Base-by-base conservation (phyloP, 2,329 filamentous ascomycete species). In the Talaromyces albobiverticillius region DNA sequence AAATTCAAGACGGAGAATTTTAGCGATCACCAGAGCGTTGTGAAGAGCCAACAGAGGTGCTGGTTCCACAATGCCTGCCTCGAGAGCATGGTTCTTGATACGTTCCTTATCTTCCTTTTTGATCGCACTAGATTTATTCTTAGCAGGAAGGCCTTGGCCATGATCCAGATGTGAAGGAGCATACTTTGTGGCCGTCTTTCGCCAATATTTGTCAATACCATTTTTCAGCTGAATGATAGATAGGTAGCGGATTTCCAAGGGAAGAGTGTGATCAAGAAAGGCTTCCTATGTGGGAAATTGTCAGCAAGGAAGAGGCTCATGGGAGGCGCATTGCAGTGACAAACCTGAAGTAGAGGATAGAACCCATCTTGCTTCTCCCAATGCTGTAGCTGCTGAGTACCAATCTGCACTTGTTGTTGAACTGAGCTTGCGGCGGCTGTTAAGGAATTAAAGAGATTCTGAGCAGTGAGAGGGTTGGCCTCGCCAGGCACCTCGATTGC, bases 191-290 rank as follows among this genome's bases (percentile, higher is more conserved):
- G 89, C 84, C 31, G 88, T 89, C 67, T 80, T 90, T 67, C 94
- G 83, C 94, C 94, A 99, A 71, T 91, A 90, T 68, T 88, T 91
- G 69, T 97, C 93, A 71, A 97, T 92, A 53, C 92, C 94, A 70
- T 97, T 96, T 70, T 97, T 97, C 51, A 99, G 80, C 68, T 96
- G 89, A 61, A 97, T 96, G 55, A 97, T 84, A 52, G 93, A 89
- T 10, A 96, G 85, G 65, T 95, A 91, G 57, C 94, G 88, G 51
- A 93, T 82, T 64, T 95, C 86, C 55, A 83, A 74, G 1, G 90
- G 88, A 1, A 95, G 76, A 2, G 84, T 84, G 57, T 84, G 85
- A 74, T 96, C 89, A 59, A 96, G 81, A 68, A 92, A 96, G 32
- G 90, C 82, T 62, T 86, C 82, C 87, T 95, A 65, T 11, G 57